Percentiles rank a stretch among this genome's conserved stretches.
phyloP scores from a whole-genome alignment of 805 yeast species.

The Yarrowia osloensis region DNA sequence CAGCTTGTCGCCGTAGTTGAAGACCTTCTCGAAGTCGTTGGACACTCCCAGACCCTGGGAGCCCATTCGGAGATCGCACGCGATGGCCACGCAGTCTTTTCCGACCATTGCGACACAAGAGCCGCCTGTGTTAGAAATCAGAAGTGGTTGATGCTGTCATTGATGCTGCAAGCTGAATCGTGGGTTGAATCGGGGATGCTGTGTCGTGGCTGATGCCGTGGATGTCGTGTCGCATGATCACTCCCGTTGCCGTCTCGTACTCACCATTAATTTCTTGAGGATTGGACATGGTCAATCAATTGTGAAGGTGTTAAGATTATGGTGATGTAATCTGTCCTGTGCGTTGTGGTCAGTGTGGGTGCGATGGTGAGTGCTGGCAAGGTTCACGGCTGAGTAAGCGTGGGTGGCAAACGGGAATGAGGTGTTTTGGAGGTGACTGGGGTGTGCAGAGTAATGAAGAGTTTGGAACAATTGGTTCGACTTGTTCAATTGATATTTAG shows the following conservation, averaged over 20 bases:
- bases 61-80: conserved; percentile 92
- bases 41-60: conserved; percentile 90
- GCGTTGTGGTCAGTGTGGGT: neutral
- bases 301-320: conserved; percentile 2
- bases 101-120: conserved; percentile 98
- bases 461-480: too few relatives aligned
- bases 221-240: neutral
- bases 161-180: neutral
- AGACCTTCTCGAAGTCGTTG: conserved; percentile 89
- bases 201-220: neutral
- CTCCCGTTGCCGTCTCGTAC: neutral
- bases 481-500: too few relatives aligned
- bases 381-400: conserved; percentile 7
- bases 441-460: neutral
- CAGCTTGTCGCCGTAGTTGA: conserved; percentile 66
- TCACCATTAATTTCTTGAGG: conserved; percentile 44
- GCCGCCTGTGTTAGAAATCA: conserved; percentile 59
- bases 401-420: neutral
- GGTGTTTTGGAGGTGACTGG: neutral
- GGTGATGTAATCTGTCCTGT: conserved; percentile 9
- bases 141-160: neutral
- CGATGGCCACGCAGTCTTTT: conserved; percentile 97
- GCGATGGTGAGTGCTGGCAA: conserved; percentile 3
- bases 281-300: conserved; percentile 40
- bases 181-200: neutral